phyloP scores from a whole-genome alignment of 768 basidiomycete genomes.

The Russula ochroleuca region DNA sequence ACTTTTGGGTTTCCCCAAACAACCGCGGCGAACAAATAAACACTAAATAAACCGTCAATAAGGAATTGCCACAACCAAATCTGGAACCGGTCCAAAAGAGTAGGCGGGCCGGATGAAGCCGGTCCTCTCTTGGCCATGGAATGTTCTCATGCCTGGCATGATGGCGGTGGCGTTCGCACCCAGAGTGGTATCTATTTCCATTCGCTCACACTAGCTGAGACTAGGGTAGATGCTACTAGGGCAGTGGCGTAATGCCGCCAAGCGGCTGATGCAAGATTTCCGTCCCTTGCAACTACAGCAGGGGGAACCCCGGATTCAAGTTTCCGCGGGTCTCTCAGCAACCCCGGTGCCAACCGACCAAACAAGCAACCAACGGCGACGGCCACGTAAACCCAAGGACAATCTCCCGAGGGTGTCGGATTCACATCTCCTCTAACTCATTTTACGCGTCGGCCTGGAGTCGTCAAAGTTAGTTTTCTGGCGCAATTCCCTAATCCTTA shows the following conservation, averaged over 20 bases:
- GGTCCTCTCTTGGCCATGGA: not conserved
- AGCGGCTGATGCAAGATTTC: not conserved
- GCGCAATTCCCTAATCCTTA: not conserved
- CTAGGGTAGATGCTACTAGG: not conserved
- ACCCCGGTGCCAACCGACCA: not conserved
- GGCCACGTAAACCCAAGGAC: not conserved
- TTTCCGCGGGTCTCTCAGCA: not conserved
- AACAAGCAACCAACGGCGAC: not conserved
- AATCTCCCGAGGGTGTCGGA: not conserved
- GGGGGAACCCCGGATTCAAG: not conserved
- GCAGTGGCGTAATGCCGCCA: not conserved
- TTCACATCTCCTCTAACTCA: not conserved
- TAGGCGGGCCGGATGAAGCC: not conserved
- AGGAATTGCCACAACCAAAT: not conserved
- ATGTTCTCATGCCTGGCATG: not conserved
- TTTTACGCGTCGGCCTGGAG: not conserved
- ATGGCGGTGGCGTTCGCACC: not conserved
- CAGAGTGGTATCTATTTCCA: not conserved
- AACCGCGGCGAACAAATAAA: not conserved
- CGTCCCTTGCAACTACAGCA: not conserved
- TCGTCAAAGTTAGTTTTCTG: no score
- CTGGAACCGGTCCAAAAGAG: not conserved
- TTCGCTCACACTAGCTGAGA: not conserved
- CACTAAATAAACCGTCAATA: not conserved
- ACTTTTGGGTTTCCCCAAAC: slow-evolving; percentile 4